Base-by-base conservation (phyloP, 1,284 basidiomycete genomes). In the Heimioporus retisporus region DNA sequence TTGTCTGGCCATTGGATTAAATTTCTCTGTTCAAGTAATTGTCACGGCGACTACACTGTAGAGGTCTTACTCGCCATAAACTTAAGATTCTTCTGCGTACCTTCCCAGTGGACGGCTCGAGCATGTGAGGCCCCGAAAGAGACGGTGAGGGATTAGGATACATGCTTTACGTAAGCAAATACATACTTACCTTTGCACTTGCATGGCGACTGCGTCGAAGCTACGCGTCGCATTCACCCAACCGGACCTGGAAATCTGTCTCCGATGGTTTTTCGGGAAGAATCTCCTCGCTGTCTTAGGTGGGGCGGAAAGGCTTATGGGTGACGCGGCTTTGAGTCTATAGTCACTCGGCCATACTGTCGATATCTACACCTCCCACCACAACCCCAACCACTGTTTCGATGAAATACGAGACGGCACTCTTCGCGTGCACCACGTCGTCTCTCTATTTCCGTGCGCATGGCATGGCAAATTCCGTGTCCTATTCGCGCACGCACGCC, bases 341-440 rank as follows among this genome's bases (percentile, higher is more conserved):
- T 93, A 98, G 78, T 83, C 87, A 16, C 85, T 91, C 6, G 97
- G 97, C 0, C 96, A 99, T 78, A 83, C 87, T 1, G 94, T 99
- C n/a, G 88, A 93, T 73, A 90, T 99, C 59, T 98, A 97, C 80
- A 99, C 98, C 1, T 97, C 96, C 1, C 90, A 98, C 73, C 96
- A 97, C 79, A 93, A 99, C 75, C 87, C 90, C 0, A 82, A 83
- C 13, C 90, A 95, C 71, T 96, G 93, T 75, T 98, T 98, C 72
- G 93, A 95, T 64, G 96, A 98, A 81, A 98, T 96, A 0, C 84
- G 86, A 66, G 89, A 97, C 77, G 96, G 96, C 43, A 96, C 92
- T 10, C 88, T 99, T 19, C 84, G 83, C 35, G 92, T 99, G n/a
- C 90, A 93, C 74, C 85, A 94, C 65, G 81, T 97, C 67, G 83